Base-by-base conservation (phyloP, 305 asterid genomes). In the Fraxinus paxiana region DNA sequence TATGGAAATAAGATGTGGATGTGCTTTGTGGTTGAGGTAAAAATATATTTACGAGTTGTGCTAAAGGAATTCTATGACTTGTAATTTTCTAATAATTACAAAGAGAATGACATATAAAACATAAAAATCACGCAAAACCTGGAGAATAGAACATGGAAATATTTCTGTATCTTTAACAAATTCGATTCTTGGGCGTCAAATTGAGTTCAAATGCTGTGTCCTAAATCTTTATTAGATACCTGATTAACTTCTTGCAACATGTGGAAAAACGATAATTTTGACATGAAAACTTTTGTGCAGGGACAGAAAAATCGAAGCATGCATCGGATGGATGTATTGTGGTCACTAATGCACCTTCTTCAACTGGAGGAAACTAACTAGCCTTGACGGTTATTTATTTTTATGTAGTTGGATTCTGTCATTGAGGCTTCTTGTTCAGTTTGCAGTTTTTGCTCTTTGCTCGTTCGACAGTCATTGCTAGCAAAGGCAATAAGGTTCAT, bases 21-120 rank as follows among this genome's bases (percentile, higher is more conserved):
- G 90, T 91, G 97, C 88, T 94, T 96, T 77, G 95, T 91, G 67
- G 97, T 96, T 59, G 97, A 96, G 99, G 99, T 96, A 94, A 80
- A 79, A 72, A 76, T 22, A 24, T 22, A 63, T 7, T 10, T 63
- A 63, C 0, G 20, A 67, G 31, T 67, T 6, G 20, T 43, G 17
- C 54, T 43, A 43, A 12, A 43, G 54, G 54, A 43, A 43, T 43
- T 12, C 15, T 43, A 43, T 43, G 54, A 43, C 54, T 43, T n/a
- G 54, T 43, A 43, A 43, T 43, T 43, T 43, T 43, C 51, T 43
- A 43, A 43, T 4, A 43, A 43, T 43, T 13, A 43, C 54, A 43
- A 43, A 43, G 54, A 43, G 17, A 43, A 13, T 43, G 54, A 43
- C 17, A 13, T 2, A 43, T 43, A 43, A 43, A 43, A 43, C 17